Base-by-base conservation (phyloP, 352 stramenopile genomes). In the Globisporangium parvum region DNA sequence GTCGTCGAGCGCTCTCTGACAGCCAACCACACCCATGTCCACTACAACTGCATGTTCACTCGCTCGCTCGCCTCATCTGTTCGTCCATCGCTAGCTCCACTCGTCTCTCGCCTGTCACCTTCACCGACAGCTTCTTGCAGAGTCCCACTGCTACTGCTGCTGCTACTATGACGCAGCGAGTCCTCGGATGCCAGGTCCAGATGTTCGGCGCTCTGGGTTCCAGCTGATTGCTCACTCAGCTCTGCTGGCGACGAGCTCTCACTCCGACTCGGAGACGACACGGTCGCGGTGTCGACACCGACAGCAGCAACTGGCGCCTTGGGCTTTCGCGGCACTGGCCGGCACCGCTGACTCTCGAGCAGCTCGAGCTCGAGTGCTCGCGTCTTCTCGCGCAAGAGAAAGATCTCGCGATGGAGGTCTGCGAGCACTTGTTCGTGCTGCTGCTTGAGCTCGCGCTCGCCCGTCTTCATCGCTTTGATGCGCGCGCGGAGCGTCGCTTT, bases 321-420 rank as follows among this genome's bases (percentile, higher is more conserved):
- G 44, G 26, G 39, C 41, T 54, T 59, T 3, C 46, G 20, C 9
- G 55, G 45, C 44, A 61, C 47, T n/a, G 39, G 26, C 5, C 24
- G 39, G 5, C 23, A 39, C 6, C 39, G 39, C 40, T 55, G 47
- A 41, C 37, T 49, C 24, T 51, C 42, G 3, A 9, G 28, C 12
- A 57, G 2, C 26, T 67, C 49, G 0, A 53, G 28, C 39, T 71
- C 60, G 8, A 80, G 55, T 8, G 41, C 40, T 12, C 41, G 33
- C 42, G 73, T 80, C 39, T 67, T 54, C 31, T 74, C 71, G 2
- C 55, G 60, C 6, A 80, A 47, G 3, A 77, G 49, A 46, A 80
- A 80, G 2, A 77, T 51, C 47, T 80, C 71, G n/a, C 60, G 54
- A 48, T 67, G 55, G 28, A 80, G 47, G 2, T 75, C 63, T 2